phyloP scores from a whole-genome alignment of 495 filamentous ascomycete species.

The Aspergillus coremiiformis region DNA sequence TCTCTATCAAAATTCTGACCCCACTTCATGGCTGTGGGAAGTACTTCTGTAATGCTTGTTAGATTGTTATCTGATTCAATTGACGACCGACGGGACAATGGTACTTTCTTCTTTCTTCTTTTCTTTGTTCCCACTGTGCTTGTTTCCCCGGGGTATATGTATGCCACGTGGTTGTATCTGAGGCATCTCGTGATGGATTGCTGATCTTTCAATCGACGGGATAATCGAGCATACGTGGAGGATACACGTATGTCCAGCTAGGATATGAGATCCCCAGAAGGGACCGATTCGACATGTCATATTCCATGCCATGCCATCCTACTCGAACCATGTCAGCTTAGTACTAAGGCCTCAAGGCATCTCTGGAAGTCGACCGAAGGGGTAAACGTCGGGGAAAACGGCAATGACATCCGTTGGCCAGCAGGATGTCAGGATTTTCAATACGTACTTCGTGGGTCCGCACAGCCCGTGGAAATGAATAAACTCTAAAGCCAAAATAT shows the following conservation, averaged over 20 bases:
- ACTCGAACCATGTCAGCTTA: not conserved
- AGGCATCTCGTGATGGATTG: not conserved
- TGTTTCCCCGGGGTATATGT: not conserved
- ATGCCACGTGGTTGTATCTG: not conserved
- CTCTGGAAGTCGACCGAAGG: no score
- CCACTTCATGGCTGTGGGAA: slow-evolving; percentile 19
- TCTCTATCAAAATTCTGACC: slow-evolving; percentile 8
- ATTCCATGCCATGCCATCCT: not conserved
- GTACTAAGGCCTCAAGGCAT: not conserved
- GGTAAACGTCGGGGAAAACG: not conserved
- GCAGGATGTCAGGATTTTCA: not conserved
- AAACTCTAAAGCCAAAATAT: not conserved
- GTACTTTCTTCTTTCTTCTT: not conserved
- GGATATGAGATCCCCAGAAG: not conserved
- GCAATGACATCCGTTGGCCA: not conserved
- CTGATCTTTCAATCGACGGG: not conserved
- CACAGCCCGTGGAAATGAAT: not conserved
- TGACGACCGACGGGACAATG: not conserved
- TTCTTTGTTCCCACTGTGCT: not conserved
- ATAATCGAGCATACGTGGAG: not conserved
- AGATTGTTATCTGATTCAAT: not conserved
- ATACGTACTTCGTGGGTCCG: no score
- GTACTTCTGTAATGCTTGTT: not conserved
- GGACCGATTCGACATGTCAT: not conserved
- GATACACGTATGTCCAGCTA: not conserved